Base-by-base conservation (phyloP, 1,284 basidiomycete genomes). In the Pseudomicrostroma phylloplanum region DNA sequence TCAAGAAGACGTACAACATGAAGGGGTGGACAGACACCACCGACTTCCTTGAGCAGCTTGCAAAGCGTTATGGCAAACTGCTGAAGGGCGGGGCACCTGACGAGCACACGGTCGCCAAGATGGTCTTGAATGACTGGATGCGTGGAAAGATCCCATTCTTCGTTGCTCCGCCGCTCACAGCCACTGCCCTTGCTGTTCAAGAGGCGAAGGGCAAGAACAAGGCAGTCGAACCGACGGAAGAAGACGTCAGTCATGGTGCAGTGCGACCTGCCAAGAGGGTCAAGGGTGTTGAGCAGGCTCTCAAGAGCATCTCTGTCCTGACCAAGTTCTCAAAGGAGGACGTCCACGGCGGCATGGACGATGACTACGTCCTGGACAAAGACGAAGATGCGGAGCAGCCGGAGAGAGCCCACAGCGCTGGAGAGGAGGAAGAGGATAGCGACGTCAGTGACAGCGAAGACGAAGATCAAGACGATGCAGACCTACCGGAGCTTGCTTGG, bases 51-150 rank as follows among this genome's bases (percentile, higher is more conserved):
- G 87, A 89, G 68, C 85, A 87, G 71, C 84, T 99, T 23, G 94
- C 93, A 25, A 85, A 88, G 68, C 90, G 91, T 85, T 91, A 89
- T 74, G 94, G 96, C 17, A 88, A 94, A 67, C 82, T 98, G 67
- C 83, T 96, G 65, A 92, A 92, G 78, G 91, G 92, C 58, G 94
- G 96, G 67, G 93, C 97, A 80, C 91, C 94, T 0, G 93, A 97
- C 80, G 80, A 89, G 57, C 90, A 97, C 77, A 87, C 89, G 2
- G 90, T 93, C 15, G 90, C 94, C 40, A 97, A 94, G 83, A 94
- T 97, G 81, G 83, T 98, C 55, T 82, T 98, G 71, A 92, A 89
- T 80, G 96, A 98, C 80, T 98, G 96, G 96, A 92, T 96, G 64
- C 84, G 96, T 60, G 96, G 96, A 25, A 89, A 92, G 73, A 91